These are phyloP conservation scores for Chytriomyces hyalinus DNA, from an alignment of 192 early-diverging fungal genomes.

Conservation along the genomic window DNA sequence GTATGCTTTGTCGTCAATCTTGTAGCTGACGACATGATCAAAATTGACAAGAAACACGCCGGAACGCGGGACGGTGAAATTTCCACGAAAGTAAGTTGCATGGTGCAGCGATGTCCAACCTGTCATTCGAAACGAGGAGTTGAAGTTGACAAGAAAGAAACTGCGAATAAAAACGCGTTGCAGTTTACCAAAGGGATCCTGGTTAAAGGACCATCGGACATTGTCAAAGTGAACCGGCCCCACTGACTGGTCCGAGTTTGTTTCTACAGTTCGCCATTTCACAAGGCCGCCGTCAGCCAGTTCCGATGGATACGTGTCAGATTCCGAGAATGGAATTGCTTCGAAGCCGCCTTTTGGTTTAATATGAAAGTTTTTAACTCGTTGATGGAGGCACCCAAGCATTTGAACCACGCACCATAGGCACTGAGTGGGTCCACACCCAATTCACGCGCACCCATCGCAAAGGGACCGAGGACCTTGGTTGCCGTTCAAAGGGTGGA, in stretches of 20 bases:
- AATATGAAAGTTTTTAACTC: not conserved
- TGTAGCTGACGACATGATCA: slow-evolving; percentile 65
- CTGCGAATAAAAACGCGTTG: not conserved
- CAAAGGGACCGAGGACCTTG: slow-evolving; percentile 73
- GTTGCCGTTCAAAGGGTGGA: too few species aligned
- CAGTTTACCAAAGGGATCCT: slow-evolving; percentile 53
- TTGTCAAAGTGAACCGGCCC: slow-evolving; percentile 54
- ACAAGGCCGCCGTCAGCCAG: slow-evolving; percentile 65
- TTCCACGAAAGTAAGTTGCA: slow-evolving; percentile 50
- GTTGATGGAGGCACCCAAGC: not conserved
- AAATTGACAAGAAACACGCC: slow-evolving; percentile 53
- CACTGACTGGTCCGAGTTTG: slow-evolving; percentile 59
- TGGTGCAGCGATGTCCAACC: slow-evolving; percentile 59
- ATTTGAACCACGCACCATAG: slow-evolving; percentile 57
- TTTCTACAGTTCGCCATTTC: slow-evolving; percentile 57
- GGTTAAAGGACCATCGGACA: slow-evolving; percentile 67
- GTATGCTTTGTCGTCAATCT: slow-evolving; percentile 62
- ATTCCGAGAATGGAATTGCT: slow-evolving; percentile 53
- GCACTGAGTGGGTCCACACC: slow-evolving; percentile 74
- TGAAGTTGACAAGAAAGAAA: not conserved
- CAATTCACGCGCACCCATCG: slow-evolving; percentile 60
- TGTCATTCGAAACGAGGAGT: not conserved
- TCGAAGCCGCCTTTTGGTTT: slow-evolving; percentile 64
- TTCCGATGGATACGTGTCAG: slow-evolving; percentile 68
- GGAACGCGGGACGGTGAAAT: slow-evolving; percentile 41